Percentiles rank a stretch among this genome's conserved stretches.
These are phyloP conservation scores for Acer saccharum DNA, from an alignment of 345 rosid species.

Conservation along the genomic window DNA sequence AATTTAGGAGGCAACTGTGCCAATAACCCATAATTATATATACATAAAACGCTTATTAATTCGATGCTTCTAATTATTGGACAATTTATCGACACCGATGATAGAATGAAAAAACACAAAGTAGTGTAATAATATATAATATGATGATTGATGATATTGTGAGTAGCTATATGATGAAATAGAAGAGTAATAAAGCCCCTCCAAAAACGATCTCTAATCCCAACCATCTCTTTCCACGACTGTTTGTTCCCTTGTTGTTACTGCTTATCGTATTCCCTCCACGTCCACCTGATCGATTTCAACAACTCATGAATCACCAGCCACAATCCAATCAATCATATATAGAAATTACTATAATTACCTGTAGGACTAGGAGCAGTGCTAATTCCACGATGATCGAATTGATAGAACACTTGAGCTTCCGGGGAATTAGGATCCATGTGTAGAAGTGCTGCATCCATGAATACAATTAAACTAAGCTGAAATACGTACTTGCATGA, in stretches of 20 bases:
- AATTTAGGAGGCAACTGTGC: no score
- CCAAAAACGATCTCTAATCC: conserved; percentile 16
- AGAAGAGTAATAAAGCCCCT: conserved; percentile 13
- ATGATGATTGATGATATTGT: no score
- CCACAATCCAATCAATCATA: not conserved
- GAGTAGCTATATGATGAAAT: not conserved
- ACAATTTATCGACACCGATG: no score
- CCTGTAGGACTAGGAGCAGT: conserved; percentile 24
- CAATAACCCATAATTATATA: no score
- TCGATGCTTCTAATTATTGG: no score
- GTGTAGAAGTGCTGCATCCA: conserved; percentile 52
- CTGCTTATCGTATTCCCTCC: conserved; percentile 15
- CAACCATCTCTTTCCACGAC: conserved; percentile 16
- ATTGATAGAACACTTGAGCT: conserved; percentile 64
- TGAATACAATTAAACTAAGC: not conserved
- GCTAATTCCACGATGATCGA: conserved; percentile 20
- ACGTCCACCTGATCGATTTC: conserved; percentile 14
- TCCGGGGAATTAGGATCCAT: conserved; percentile 71
- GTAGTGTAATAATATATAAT: no score
- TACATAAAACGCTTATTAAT: no score
- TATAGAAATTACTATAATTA: not conserved
- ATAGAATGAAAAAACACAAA: no score
- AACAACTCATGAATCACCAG: not conserved
- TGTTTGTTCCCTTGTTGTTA: conserved; percentile 1
- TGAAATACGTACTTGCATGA: no score